A percentile compares a stretch with the other conserved stretches of the same genome.
These are phyloP conservation scores for Ustilago lituana DNA, from an alignment of 1,284 basidiomycete genomes.

Conservation along the genomic window DNA sequence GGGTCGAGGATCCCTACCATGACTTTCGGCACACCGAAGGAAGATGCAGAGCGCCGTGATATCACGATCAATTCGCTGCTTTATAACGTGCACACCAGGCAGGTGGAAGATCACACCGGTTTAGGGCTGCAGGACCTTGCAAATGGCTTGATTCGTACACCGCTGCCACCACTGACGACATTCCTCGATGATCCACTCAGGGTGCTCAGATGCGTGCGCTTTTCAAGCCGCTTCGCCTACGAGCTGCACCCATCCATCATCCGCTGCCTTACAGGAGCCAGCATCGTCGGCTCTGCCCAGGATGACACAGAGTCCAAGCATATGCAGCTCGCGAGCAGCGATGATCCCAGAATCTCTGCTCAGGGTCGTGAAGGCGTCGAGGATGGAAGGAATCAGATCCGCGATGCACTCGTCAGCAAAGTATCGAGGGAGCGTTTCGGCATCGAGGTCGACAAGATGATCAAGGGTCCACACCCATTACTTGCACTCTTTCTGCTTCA, in stretches of 20 bases:
- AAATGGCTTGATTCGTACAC: slow-evolving; percentile 85
- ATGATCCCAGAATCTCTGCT: slow-evolving; percentile 30
- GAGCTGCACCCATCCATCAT: slow-evolving; percentile 78
- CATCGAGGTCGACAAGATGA: slow-evolving; percentile 68
- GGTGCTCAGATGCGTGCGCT: slow-evolving; percentile 87
- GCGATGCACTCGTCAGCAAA: slow-evolving; percentile 56
- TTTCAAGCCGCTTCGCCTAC: slow-evolving; percentile 89
- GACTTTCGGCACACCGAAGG: slow-evolving; percentile 86
- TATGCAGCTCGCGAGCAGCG: slow-evolving; percentile 21
- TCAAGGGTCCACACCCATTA: slow-evolving; percentile 60
- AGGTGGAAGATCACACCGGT: slow-evolving; percentile 87
- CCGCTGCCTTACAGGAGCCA: slow-evolving; percentile 39
- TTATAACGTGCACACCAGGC: slow-evolving; percentile 90
- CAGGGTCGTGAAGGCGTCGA: slow-evolving; percentile 21
- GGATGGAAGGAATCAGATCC: slow-evolving; percentile 70
- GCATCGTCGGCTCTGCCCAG: background rate
- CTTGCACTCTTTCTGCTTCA: slow-evolving; percentile 53
- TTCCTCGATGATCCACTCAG: slow-evolving; percentile 94
- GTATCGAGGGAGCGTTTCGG: slow-evolving; percentile 66
- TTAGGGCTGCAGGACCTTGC: slow-evolving; percentile 83
- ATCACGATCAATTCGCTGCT: slow-evolving; percentile 96
- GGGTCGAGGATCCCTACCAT: slow-evolving; percentile 87
- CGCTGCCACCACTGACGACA: slow-evolving; percentile 84
- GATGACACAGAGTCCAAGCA: slow-evolving; percentile 8
- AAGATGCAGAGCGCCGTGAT: slow-evolving; percentile 91